These are phyloP conservation scores for Penicillium hesseltinei DNA, from an alignment of 2,329 filamentous ascomycete genomes.

Conservation along the genomic window DNA sequence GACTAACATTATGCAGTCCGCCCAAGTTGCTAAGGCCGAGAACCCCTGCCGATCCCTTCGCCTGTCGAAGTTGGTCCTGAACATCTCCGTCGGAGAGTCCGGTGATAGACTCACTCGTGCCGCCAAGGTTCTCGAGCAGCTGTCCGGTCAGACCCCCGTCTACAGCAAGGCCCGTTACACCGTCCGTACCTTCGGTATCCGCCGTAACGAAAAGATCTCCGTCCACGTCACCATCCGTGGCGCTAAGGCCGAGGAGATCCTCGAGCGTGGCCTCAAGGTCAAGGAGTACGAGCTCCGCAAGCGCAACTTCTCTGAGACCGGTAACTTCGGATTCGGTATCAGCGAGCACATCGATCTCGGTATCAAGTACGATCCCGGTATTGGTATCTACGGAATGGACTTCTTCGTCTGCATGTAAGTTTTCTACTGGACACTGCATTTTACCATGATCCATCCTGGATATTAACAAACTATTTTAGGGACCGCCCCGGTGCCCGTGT, in stretches of 20 bases:
- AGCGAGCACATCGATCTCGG: conserved; percentile 99
- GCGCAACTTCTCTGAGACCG: conserved; percentile 99
- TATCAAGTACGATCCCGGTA: conserved; percentile 99
- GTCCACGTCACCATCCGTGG: conserved; percentile 99
- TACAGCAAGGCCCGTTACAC: conserved; percentile 99
- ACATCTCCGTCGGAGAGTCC: conserved; percentile 99
- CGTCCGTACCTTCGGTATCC: conserved; percentile 99
- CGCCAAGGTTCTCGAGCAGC: conserved; percentile 99
- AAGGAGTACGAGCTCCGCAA: conserved; percentile 99
- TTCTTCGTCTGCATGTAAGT: conserved; percentile 99
- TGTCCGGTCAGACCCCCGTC: conserved; percentile 98
- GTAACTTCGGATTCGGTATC: conserved; percentile 99
- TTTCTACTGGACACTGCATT: neutral
- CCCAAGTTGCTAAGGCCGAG: conserved; percentile 69
- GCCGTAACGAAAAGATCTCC: conserved; percentile 99
- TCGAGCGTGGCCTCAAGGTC: conserved; percentile 99
- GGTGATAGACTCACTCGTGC: conserved; percentile 99
- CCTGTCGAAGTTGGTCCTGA: conserved; percentile 99
- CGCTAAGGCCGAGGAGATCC: conserved; percentile 98
- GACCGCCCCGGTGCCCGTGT: conserved; percentile 98
- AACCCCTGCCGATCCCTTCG: conserved; percentile 99
- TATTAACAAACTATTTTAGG: conserved; percentile 42
- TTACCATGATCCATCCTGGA: neutral
- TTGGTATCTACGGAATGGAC: conserved; percentile 99
- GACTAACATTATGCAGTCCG: conserved; percentile 55